A percentile compares a stretch with the other conserved stretches of the same genome.
These are phyloP conservation scores for Dalbergia oliveri DNA, from an alignment of 306 rosid genomes.

Conservation along the genomic window DNA sequence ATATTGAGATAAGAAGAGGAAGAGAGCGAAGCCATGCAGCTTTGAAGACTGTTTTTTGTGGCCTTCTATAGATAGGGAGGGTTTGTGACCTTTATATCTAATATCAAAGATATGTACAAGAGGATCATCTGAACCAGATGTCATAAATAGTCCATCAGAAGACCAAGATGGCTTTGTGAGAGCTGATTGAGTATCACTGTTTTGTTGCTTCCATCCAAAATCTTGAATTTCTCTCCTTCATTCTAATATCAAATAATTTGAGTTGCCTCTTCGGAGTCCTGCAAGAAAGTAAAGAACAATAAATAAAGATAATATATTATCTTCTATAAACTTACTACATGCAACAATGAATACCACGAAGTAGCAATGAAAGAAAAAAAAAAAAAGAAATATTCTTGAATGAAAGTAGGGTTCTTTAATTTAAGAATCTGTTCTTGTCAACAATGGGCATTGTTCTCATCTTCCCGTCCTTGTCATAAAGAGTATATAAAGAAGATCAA, in stretches of 20 bases:
- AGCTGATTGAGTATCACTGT: slow-evolving; percentile 90
- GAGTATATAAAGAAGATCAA: too few relatives aligned
- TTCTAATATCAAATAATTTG: slow-evolving; percentile 76
- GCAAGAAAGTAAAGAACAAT: slow-evolving; percentile 23
- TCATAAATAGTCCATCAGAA: slow-evolving; percentile 69
- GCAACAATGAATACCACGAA: background rate
- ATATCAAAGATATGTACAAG: slow-evolving; percentile 84
- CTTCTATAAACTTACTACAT: slow-evolving; percentile 6
- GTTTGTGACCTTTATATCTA: slow-evolving; percentile 69
- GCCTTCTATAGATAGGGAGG: slow-evolving; percentile 78
- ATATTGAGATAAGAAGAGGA: slow-evolving; percentile 77
- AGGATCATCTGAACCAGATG: slow-evolving; percentile 91
- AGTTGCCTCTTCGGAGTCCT: slow-evolving; percentile 80
- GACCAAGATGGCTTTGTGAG: slow-evolving; percentile 87
- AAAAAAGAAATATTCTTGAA: too few relatives aligned
- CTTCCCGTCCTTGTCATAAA: background rate
- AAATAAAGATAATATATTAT: background rate
- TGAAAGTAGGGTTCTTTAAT: too few relatives aligned
- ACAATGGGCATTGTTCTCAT: too few relatives aligned
- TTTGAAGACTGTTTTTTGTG: slow-evolving; percentile 83
- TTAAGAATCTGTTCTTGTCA: too few relatives aligned
- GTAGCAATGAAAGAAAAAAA: too few relatives aligned
- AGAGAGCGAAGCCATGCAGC: slow-evolving; percentile 75
- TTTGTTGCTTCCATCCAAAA: slow-evolving; percentile 91
- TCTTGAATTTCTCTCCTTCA: slow-evolving; percentile 69